Base-by-base conservation (phyloP, 805 yeast genomes). In the Cyberlindnera japonica region DNA sequence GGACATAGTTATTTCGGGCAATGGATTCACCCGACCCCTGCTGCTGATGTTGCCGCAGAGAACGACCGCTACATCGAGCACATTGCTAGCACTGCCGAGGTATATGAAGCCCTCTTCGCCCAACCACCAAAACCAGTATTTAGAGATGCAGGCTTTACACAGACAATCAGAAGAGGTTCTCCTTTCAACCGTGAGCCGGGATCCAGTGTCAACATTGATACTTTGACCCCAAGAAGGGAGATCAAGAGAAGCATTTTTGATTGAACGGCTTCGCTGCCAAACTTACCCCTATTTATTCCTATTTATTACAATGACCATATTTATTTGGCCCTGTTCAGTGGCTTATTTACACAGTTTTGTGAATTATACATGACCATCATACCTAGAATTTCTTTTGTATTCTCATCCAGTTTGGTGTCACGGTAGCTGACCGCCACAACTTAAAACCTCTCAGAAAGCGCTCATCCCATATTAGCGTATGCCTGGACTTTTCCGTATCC, bases 131-230 rank as follows among this genome's bases (percentile, higher is more conserved):
- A 25, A 22, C 17, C 41, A 16, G 39, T 38, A 7, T 44, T 47
- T 37, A 41, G 45, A 25, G 48, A 45, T 17, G 33, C 40, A 23
- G 39, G 31, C 3, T 27, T 17, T 16, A 37, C 34, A 2, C 50
- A 44, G 29, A 26, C 35, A 5, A 45, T 45, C 27, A 34, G 44
- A 38, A 36, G 46, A 15, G 53, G 51, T 8, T 47, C 53, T 8
- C 43, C 46, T 5, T 44, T 44, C 43, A 49, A 49, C 36, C 37
- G 39, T 32, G 47, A 38, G 22, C 53, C 53, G 9, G 49, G 47
- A 2, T 33, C 39, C 3, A 17, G 41, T 4, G 2, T 49, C 19
- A 31, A 49, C 33, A 13, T 44, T 23, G 47, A 47, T 23, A 13
- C 45, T 2, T 23, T 49, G 11, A 42, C 43, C 10, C 46, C 53